Percentiles rank a stretch among this genome's conserved stretches.
Conservation (phyloP, 495 filamentous ascomycete genomes). For the Trichoderma reesei region DNA sequence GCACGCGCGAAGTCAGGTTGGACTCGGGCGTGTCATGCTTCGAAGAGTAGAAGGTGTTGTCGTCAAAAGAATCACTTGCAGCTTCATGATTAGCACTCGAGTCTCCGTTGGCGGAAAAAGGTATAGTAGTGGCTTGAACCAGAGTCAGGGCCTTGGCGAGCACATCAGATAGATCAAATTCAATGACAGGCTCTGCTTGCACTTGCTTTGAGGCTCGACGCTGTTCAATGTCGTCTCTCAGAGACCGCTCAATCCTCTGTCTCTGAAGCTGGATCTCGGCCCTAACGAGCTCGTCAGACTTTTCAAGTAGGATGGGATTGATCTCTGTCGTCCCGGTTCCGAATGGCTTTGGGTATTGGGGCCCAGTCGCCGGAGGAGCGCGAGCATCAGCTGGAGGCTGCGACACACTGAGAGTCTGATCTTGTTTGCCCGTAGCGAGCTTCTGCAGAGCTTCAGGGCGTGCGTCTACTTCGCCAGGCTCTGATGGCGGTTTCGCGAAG, state of each 20-base stretch:
- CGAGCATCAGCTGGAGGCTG: background rate
- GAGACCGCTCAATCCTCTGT: conserved; percentile 63
- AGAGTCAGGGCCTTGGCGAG: conserved; percentile 61
- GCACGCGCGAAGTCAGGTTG: conserved; percentile 29
- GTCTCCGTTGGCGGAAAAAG: conserved; percentile 48
- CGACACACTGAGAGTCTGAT: background rate
- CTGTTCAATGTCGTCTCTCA: conserved; percentile 67
- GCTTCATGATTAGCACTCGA: conserved; percentile 46
- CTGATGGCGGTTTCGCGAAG: conserved; percentile 10
- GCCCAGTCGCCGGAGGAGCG: background rate
- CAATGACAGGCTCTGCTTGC: conserved; percentile 51
- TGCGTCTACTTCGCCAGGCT: conserved; percentile 4
- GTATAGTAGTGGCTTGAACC: conserved; percentile 38
- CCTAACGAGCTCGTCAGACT: conserved; percentile 72
- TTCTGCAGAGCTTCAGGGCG: background rate
- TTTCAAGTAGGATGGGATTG: conserved; percentile 71
- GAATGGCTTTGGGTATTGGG: conserved; percentile 21
- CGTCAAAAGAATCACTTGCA: conserved; percentile 72
- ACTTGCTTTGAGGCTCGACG: conserved; percentile 48
- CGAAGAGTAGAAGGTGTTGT: conserved; percentile 94
- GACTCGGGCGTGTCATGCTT: conserved; percentile 45
- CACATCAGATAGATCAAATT: conserved; percentile 67
- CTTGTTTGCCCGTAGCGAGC: background rate
- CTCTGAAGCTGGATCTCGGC: conserved; percentile 76
- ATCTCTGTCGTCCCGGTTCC: conserved; percentile 42